Evolutionary conservation across 306 rosid species (phyloP).

Genomic region (Cicer arietinum): DNA sequence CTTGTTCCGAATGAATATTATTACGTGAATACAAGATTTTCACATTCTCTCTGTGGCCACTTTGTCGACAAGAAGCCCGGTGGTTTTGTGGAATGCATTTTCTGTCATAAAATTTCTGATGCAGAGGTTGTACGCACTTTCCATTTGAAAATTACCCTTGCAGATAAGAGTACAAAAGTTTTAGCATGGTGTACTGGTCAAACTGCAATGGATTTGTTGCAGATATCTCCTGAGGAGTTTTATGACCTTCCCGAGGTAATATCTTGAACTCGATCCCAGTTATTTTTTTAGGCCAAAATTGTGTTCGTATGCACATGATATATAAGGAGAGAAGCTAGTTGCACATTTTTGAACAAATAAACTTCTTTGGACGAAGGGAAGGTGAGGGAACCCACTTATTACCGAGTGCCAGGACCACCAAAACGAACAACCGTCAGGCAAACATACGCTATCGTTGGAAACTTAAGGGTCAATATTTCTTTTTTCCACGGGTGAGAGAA

Average conservation of each 20-base stretch:
- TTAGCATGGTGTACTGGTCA: conserved; percentile 89
- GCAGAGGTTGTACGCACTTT: conserved; percentile 64
- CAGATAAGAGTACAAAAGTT: conserved; percentile 72
- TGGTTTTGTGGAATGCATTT: conserved; percentile 65
- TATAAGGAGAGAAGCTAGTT: not conserved
- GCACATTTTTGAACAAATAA: no score
- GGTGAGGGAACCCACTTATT: no score
- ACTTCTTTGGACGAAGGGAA: no score
- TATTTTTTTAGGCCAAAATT: conserved; percentile 17
- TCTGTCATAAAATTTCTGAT: conserved; percentile 62
- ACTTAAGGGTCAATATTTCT: no score
- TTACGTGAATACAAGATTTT: conserved; percentile 67
- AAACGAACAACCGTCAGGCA: no score
- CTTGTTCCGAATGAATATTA: conserved; percentile 67
- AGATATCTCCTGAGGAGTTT: conserved; percentile 88
- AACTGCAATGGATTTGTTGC: conserved; percentile 88
- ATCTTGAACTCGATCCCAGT: conserved; percentile 19
- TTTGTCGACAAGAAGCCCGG: conserved; percentile 58
- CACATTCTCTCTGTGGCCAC: conserved; percentile 83
- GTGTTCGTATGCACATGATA: not conserved
- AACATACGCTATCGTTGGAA: no score
- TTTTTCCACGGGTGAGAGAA: no score
- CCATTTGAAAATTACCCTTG: conserved; percentile 80
- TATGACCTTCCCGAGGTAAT: conserved; percentile 87
- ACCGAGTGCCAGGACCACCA: no score